These are phyloP conservation scores for Fusarium tupiense DNA, from an alignment of 2,329 filamentous ascomycete genomes.

Conservation along the genomic window DNA sequence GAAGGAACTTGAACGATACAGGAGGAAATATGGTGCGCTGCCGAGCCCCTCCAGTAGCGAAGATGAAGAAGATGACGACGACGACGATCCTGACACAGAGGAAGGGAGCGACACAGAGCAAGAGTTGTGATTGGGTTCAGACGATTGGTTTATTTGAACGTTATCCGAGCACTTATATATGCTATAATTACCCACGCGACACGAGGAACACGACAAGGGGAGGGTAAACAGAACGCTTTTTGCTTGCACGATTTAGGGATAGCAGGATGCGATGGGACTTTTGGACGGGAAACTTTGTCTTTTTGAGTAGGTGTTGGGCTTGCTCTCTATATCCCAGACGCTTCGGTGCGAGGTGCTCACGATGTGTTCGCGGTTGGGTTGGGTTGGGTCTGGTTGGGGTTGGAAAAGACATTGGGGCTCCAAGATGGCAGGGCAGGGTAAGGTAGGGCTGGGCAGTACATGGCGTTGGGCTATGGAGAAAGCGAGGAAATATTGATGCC, in stretches of 20 bases:
- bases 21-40: slow-evolving; percentile 61
- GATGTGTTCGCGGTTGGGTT: slow-evolving; percentile 17
- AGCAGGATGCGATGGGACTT: slow-evolving; percentile 1
- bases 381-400: slow-evolving; percentile 16
- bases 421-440: slow-evolving; percentile 7
- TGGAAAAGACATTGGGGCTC: slow-evolving; percentile 24
- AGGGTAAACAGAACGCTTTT: slow-evolving; percentile 27
- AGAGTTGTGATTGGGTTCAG: slow-evolving; percentile 29
- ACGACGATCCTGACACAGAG: slow-evolving; percentile 32
- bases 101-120: slow-evolving; percentile 46
- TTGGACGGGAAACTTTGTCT: slow-evolving; percentile 19
- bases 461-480: slow-evolving; percentile 41
- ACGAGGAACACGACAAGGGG: slow-evolving; percentile 19
- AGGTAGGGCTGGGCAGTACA: slow-evolving; percentile 2
- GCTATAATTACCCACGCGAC: slow-evolving; percentile 32
- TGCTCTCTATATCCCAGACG: slow-evolving; percentile 19
- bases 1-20: slow-evolving; percentile 71
- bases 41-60: slow-evolving; percentile 39
- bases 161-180: slow-evolving; percentile 29
- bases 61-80: slow-evolving; percentile 34
- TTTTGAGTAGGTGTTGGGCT: slow-evolving; percentile 16
- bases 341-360: slow-evolving; percentile 5
- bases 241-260: slow-evolving; percentile 2
- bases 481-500: slow-evolving; percentile 19
- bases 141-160: not conserved